phyloP scores from a whole-genome alignment of 805 yeast species.

The Teunomyces stri region DNA sequence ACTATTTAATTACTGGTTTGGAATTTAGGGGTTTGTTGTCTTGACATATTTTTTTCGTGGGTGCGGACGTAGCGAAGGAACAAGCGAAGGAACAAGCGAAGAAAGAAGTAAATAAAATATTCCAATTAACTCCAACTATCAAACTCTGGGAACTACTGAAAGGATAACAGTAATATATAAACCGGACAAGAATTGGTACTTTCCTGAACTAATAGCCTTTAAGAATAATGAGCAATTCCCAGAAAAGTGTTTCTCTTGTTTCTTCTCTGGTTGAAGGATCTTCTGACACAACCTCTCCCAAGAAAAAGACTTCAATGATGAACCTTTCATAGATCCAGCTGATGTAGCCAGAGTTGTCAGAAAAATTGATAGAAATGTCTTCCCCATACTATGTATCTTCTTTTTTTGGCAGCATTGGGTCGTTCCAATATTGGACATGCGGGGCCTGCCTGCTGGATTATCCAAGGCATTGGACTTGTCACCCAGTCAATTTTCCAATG shows the following conservation, averaged over 20 bases:
- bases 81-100: no score
- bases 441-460: slow-evolving; percentile 49
- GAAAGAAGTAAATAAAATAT: no score
- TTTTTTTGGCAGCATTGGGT: slow-evolving; percentile 50
- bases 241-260: background rate
- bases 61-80: no score
- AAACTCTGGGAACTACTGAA: background rate
- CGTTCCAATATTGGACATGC: slow-evolving; percentile 62
- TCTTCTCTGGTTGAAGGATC: background rate
- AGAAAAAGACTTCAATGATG: slow-evolving; percentile 5
- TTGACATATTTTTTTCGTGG: no score
- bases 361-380: slow-evolving; percentile 42
- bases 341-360: slow-evolving; percentile 30
- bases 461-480: slow-evolving; percentile 36
- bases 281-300: background rate
- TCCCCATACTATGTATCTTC: slow-evolving; percentile 42
- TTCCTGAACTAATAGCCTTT: no score
- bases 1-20: no score
- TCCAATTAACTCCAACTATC: background rate
- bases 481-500: slow-evolving; percentile 40
- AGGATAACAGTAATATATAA: background rate
- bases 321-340: slow-evolving; percentile 15
- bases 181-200: background rate
- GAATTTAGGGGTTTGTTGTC: no score
- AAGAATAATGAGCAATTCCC: background rate